These are phyloP conservation scores for Salix koriyanagi DNA, from an alignment of 345 rosid species.

Conservation along the genomic window DNA sequence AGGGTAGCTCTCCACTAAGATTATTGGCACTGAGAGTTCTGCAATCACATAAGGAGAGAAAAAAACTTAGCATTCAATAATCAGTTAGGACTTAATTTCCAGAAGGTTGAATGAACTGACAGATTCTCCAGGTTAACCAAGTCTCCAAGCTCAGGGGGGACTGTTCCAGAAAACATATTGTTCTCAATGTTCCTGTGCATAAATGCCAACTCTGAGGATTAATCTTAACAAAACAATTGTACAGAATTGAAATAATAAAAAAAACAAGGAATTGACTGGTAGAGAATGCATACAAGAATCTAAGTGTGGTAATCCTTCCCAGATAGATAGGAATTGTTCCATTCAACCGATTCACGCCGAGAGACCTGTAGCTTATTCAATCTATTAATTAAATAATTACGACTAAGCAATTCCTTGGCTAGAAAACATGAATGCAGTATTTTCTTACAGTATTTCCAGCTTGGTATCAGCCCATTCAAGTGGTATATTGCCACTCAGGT, in stretches of 20 bases:
- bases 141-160: conserved; percentile 43
- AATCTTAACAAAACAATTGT: not conserved
- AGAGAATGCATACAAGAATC: conserved; percentile 28
- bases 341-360: not conserved
- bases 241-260: not conserved
- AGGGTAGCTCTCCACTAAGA: too few relatives aligned
- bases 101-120: conserved; percentile 29
- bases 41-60: too few relatives aligned
- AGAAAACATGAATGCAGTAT: not conserved
- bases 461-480: conserved; percentile 12
- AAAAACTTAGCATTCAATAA: not conserved
- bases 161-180: conserved; percentile 35
- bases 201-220: not conserved
- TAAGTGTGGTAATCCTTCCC: conserved; percentile 22
- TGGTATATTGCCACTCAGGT: conserved; percentile 14
- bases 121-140: conserved; percentile 37
- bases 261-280: not conserved
- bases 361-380: not conserved
- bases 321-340: conserved; percentile 7
- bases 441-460: conserved; percentile 12
- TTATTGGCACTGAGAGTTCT: too few relatives aligned
- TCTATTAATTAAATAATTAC: not conserved
- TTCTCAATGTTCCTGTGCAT: conserved; percentile 7
- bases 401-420: not conserved
- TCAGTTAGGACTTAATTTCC: not conserved